Percentiles rank a stretch among this genome's conserved stretches.
These are phyloP conservation scores for Beauveria pseudobassiana DNA, from an alignment of 2,329 filamentous ascomycete genomes.

Conservation along the genomic window DNA sequence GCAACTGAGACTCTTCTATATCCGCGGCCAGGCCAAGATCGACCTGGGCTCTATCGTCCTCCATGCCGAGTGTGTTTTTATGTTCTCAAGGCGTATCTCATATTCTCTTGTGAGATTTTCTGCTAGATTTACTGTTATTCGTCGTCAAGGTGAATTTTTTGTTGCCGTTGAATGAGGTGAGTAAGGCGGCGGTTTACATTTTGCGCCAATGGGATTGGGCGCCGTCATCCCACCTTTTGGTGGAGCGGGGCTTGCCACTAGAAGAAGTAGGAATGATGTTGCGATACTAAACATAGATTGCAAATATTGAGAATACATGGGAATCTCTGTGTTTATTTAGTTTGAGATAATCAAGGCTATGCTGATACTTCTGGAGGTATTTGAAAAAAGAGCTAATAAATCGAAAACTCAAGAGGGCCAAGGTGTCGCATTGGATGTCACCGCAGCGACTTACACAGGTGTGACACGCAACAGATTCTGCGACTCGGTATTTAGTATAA, in stretches of 20 bases:
- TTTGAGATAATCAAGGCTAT: too few species aligned
- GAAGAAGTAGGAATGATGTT: not conserved
- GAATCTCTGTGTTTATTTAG: too few species aligned
- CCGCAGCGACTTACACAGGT: not conserved
- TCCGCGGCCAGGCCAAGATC: constrained; percentile 64
- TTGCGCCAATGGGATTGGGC: constrained; percentile 11
- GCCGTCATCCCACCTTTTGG: not conserved
- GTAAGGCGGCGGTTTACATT: constrained; percentile 9
- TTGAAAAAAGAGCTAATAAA: too few species aligned
- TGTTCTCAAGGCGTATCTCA: not conserved
- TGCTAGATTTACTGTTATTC: not conserved
- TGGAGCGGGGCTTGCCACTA: constrained; percentile 3
- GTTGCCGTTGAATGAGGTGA: constrained; percentile 3
- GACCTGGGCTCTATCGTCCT: constrained; percentile 63
- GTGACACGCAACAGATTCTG: not conserved
- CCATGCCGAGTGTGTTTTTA: constrained; percentile 44
- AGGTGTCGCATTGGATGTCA: too few species aligned
- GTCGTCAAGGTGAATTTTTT: not conserved
- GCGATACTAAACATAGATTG: not conserved
- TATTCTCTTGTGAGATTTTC: not conserved
- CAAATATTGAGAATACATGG: not conserved
- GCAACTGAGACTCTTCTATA: constrained; percentile 44
- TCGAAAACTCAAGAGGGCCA: too few species aligned
- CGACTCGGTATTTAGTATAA: not conserved
- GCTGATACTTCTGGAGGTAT: too few species aligned